These are phyloP conservation scores for Clavulina sp. DNA, from an alignment of 768 basidiomycete genomes.

Conservation along the genomic window DNA sequence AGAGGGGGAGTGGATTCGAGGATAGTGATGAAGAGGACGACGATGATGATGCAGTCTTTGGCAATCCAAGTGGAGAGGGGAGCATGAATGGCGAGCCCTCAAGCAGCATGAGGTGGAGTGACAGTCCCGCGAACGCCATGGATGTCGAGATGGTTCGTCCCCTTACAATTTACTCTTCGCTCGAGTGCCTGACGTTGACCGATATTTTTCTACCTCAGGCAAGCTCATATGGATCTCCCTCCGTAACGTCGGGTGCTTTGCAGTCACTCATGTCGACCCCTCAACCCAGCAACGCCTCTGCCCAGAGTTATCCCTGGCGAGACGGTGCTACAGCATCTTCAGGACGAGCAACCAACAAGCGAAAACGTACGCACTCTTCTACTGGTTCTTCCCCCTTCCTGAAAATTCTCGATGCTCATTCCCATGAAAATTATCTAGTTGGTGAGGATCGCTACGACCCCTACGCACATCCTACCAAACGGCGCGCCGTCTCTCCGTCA, in stretches of 20 bases:
- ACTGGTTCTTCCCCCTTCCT: neutral
- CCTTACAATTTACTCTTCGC: neutral
- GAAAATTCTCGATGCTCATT: neutral
- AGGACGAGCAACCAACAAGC: conserved; percentile 7
- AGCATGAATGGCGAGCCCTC: neutral
- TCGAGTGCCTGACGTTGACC: neutral
- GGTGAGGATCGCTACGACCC: conserved; percentile 10
- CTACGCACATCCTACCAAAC: conserved; percentile 7
- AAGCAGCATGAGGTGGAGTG: conserved; percentile 8
- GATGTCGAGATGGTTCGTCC: conserved; percentile 7
- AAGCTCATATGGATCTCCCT: neutral
- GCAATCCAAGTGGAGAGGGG: neutral
- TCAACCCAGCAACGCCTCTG: neutral
- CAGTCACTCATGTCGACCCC: conserved; percentile 6
- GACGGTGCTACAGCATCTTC: conserved; percentile 10
- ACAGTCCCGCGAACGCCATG: conserved; percentile 8
- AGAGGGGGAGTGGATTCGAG: neutral
- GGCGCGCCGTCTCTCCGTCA: conserved; percentile 11
- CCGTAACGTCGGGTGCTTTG: neutral
- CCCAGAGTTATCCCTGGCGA: conserved; percentile 4
- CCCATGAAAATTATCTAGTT: neutral
- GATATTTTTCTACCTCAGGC: neutral
- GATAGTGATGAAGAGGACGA: conserved; percentile 2
- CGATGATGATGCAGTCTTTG: no score
- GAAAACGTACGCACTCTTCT: conserved; percentile 8